phyloP scores from a whole-genome alignment of 768 basidiomycete species.

The Cystobasidiopsis lactophilus region DNA sequence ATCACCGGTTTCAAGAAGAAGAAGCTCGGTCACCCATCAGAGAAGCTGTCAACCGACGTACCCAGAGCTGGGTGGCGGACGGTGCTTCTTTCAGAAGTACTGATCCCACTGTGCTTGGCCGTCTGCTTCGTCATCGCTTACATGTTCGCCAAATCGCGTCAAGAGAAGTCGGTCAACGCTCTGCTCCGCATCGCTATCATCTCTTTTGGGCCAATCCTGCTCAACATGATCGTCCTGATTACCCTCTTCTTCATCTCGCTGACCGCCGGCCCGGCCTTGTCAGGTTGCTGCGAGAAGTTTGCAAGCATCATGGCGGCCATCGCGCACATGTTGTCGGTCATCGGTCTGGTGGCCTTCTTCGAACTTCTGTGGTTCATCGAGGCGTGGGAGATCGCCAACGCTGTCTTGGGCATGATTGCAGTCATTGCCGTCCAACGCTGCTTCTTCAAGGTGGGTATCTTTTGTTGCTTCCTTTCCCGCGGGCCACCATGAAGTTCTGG shows the following conservation, averaged over 20 bases:
- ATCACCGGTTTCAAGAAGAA: conserved; percentile 99
- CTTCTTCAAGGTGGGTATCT: conserved; percentile 78
- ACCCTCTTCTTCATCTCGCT: conserved; percentile 73
- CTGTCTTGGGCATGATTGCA: conserved; percentile 76
- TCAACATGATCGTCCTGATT: conserved; percentile 72
- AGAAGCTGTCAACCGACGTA: conserved; percentile 85
- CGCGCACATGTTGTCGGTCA: conserved; percentile 55
- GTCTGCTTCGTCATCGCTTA: conserved; percentile 62
- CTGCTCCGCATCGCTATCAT: conserved; percentile 84
- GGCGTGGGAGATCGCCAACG: conserved; percentile 72
- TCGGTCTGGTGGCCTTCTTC: conserved; percentile 80
- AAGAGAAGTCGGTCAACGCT: conserved; percentile 46
- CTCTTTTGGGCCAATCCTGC: conserved; percentile 81
- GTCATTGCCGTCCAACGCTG: conserved; percentile 80
- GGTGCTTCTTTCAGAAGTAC: conserved; percentile 24
- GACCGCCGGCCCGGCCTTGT: conserved; percentile 77
- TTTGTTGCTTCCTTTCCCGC: too few relatives aligned
- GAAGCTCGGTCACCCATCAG: conserved; percentile 83
- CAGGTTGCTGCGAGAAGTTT: conserved; percentile 42
- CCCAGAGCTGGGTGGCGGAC: conserved; percentile 63
- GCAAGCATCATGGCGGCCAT: conserved; percentile 79
- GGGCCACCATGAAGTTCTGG: too few relatives aligned
- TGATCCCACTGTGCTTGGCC: conserved; percentile 25
- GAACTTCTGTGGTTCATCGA: conserved; percentile 97
- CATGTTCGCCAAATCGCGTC: conserved; percentile 34